phyloP scores from a whole-genome alignment of 306 rosid genomes.

The Ochetophila trinervis region DNA sequence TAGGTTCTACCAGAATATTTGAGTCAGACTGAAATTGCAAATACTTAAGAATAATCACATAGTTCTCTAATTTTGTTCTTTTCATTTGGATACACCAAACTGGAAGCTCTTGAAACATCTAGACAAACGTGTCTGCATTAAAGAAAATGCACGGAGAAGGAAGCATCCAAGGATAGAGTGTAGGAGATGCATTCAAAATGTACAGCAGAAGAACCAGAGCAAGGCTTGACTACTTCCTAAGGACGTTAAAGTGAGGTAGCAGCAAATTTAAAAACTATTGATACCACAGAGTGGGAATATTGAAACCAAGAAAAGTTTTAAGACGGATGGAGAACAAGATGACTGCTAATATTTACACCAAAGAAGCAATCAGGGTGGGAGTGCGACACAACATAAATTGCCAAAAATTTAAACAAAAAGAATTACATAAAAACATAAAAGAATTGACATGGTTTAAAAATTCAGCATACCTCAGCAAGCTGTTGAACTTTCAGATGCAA shows the following conservation, averaged over 20 bases:
- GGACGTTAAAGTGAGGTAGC: background rate
- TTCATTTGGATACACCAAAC: background rate
- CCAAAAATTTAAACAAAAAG: background rate
- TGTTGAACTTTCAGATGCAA: conserved; percentile 34
- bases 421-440: background rate
- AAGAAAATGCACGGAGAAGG: background rate
- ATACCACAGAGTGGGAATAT: background rate
- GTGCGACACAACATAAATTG: background rate
- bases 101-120: background rate
- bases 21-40: conserved; percentile 1
- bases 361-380: background rate
- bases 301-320: too few relatives aligned
- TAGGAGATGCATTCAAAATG: background rate
- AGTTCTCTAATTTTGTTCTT: background rate
- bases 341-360: background rate
- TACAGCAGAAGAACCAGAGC: background rate
- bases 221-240: background rate
- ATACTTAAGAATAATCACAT: background rate
- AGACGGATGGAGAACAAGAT: background rate
- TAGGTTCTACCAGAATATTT: background rate
- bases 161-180: background rate
- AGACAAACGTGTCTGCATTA: background rate
- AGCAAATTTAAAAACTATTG: background rate
- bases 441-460: background rate
- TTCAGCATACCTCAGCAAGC: conserved; percentile 49